Percentiles rank a stretch among this genome's conserved stretches.
Conservation (phyloP, 345 rosid genomes). For the Heritiera fomes region DNA sequence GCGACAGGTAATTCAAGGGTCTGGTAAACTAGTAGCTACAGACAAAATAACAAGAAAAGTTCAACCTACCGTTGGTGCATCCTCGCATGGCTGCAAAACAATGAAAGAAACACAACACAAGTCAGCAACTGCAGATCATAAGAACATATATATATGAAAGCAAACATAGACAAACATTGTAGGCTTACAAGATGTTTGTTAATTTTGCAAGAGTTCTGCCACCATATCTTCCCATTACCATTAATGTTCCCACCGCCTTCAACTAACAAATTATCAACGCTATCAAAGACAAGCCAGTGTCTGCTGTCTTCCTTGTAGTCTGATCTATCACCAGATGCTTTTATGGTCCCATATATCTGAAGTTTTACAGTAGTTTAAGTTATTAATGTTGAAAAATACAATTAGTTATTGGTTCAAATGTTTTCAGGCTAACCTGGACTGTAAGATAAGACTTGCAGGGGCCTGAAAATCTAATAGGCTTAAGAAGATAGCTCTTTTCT, state of each 20-base stretch:
- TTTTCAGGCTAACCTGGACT: conserved; percentile 45
- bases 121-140: not conserved
- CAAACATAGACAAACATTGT: not conserved
- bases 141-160: not conserved
- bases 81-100: conserved; percentile 64
- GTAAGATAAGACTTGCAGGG: conserved; percentile 61
- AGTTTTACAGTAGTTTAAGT: not conserved
- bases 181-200: conserved; percentile 54
- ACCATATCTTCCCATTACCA: conserved; percentile 86
- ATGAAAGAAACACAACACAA: not conserved
- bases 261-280: conserved; percentile 45
- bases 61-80: conserved; percentile 72
- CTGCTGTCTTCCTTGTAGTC: conserved; percentile 52
- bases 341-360: conserved; percentile 66
- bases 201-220: conserved; percentile 87
- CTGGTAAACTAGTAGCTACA: too few relatives aligned
- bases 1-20: not conserved
- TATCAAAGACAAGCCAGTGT: conserved; percentile 67
- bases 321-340: conserved; percentile 55
- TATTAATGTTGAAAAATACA: not conserved
- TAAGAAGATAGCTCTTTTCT: conserved; percentile 47
- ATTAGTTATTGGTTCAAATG: not conserved
- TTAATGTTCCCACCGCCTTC: conserved; percentile 68
- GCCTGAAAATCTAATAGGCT: conserved; percentile 56
- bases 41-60: not conserved